Evolutionary conservation across 441 rosid species (phyloP), one percentile per base, ranked within the genome.

Genomic region (Bocquillonia castaneifolia): DNA sequence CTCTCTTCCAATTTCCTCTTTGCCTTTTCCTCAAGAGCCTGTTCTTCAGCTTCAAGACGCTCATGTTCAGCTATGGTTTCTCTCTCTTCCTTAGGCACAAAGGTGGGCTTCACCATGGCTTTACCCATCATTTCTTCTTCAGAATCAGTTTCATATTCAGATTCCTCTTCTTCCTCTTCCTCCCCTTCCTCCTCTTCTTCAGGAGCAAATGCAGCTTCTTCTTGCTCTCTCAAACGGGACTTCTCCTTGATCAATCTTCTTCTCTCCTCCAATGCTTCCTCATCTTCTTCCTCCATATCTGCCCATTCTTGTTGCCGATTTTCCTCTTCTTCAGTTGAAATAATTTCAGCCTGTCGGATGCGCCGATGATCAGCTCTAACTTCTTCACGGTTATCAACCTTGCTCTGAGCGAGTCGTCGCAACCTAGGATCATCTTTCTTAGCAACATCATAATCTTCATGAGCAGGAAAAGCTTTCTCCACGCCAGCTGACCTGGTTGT

Each of bases 61-160:
- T 90, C 91, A 53, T 91, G 85, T 76, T 93, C 98, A 34, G 88
- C 96, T 10, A 90, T 81, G 0, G 96, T 93, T 45, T 88, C 96
- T 57, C 98, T 88, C 81, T 87, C 97, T 0, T 92, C 45, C 76
- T 88, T 90, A 0, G 90, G 92, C 12, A 92, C 93, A 77, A 83
- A 90, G 12, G 88, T 83, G 14, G 97, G 96, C 80, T 92, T 92
- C 72, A 86, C 77, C 98, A 92, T 84, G 10, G 92, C 78, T 26
- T 87, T 76, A 28, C 92, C 93, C 0, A 63, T 79, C 72, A 68
- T 78, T 22, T 86, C 97, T 28, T 90, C 97, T 58, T 90, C 97
- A 0, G 92, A 90, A 74, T 88, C 96, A 15, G 98, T 92, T 86
- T 92, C 98, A 34, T 88, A 90, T 82, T 92, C 98, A 0, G 93